Evolutionary conservation across 768 basidiomycete genomes (phyloP), one percentile per base, ranked within the genome.

Genomic region (Dioszegia aurantiaca): DNA sequence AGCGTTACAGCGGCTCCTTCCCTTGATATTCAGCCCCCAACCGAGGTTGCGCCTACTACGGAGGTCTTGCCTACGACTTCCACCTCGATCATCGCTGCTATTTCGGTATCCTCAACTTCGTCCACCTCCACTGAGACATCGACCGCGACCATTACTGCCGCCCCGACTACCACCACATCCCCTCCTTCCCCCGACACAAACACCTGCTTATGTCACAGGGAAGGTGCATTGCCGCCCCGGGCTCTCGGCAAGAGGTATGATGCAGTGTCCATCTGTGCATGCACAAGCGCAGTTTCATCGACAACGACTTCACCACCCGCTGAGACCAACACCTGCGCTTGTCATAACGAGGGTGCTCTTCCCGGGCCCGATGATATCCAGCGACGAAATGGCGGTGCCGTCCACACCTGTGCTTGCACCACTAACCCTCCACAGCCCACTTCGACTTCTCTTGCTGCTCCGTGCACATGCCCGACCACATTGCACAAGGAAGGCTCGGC

Each of bases 251-350:
- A 19, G 19, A 11, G 41, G 41, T 8, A 43, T 6, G 41, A 11
- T 11, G 41, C 41, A 21, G 36, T 9, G 36, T 9, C 17, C 10
- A 17, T 9, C 10, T 17, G 36, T 10, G 19, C 41, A 43, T 43
- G 41, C 41, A 19, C 41, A 6, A 10, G 41, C 41, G 10, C 41
- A 43, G 10, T 21, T 10, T 9, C 41, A 8, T 8, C 41, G 10
- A 43, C 41, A 21, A 12, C 41, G 10, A 12, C 41, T 43, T 11
- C 41, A 43, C 23, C 36, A 12, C 16, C 36, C 17, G 36, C n/a
- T 51, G 17, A 31, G 10, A 51, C 23, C 36, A 37, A 33, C 16
- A 51, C 48, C 21, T 51, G 48, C 36, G 31, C 48, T 24, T 51
- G 48, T 19, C n/a, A 21, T 17, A 33, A 6, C 33, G 8, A 33